A percentile compares a stretch with the other conserved stretches of the same genome.
Conservation (phyloP, 805 yeast genomes). For the Candida xiaguanensis region DNA sequence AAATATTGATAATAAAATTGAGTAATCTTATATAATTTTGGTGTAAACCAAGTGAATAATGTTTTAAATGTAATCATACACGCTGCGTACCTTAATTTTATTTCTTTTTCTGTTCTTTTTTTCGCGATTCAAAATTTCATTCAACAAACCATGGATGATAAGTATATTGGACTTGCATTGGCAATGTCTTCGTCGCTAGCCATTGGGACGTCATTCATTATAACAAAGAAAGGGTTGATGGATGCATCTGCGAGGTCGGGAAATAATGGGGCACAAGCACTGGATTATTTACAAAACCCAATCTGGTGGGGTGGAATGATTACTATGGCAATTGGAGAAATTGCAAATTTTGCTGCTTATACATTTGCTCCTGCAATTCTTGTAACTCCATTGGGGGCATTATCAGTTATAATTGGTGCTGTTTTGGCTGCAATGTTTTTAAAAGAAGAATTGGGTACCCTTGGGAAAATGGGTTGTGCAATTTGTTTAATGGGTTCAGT, state of each 20-base stretch:
- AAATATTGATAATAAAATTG: slow-evolving; percentile 7
- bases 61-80: slow-evolving; percentile 1
- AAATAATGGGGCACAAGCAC: slow-evolving; percentile 59
- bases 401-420: slow-evolving; percentile 88
- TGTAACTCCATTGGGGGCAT: slow-evolving; percentile 89
- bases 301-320: slow-evolving; percentile 93
- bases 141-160: slow-evolving; percentile 55
- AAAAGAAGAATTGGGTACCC: slow-evolving; percentile 80
- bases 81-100: neutral
- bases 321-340: slow-evolving; percentile 87
- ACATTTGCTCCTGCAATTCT: slow-evolving; percentile 92
- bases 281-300: slow-evolving; percentile 75
- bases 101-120: neutral
- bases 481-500: slow-evolving; percentile 85
- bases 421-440: slow-evolving; percentile 81
- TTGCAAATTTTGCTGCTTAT: slow-evolving; percentile 91
- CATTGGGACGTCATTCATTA: slow-evolving; percentile 84
- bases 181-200: slow-evolving; percentile 87
- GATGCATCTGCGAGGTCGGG: slow-evolving; percentile 65
- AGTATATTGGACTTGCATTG: slow-evolving; percentile 82
- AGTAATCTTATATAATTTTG: neutral
- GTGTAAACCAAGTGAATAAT: neutral
- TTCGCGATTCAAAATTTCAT: neutral
- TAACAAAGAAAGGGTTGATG: slow-evolving; percentile 81
- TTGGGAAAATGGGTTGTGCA: slow-evolving; percentile 92